These are phyloP conservation scores for Beauveria asiatica DNA, from an alignment of 2,329 filamentous ascomycete genomes.

Conservation along the genomic window DNA sequence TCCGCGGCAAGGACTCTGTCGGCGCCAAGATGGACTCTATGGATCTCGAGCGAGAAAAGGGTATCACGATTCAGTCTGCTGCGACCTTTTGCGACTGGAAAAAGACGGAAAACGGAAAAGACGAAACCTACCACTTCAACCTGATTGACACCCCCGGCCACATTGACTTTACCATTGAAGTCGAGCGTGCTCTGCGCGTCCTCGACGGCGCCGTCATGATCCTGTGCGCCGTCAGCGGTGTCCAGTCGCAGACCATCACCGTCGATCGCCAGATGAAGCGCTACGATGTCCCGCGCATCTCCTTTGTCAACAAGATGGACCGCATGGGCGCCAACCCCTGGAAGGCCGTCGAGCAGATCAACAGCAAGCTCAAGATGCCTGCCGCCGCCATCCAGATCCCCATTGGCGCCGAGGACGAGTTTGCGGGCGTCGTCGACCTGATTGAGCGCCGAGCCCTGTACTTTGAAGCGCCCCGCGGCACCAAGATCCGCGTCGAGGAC, in stretches of 20 bases:
- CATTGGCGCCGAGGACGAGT: conserved; percentile 85
- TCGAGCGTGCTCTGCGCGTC: conserved; percentile 88
- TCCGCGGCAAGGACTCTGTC: conserved; percentile 86
- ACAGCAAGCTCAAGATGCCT: conserved; percentile 85
- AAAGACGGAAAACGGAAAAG: conserved; percentile 73
- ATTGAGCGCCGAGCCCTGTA: conserved; percentile 90
- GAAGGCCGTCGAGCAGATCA: conserved; percentile 96
- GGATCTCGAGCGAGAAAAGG: conserved; percentile 96
- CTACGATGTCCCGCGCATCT: conserved; percentile 92
- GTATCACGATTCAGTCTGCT: conserved; percentile 97
- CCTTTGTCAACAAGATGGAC: conserved; percentile 99
- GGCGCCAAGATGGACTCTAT: conserved; percentile 99
- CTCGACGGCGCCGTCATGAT: conserved; percentile 98
- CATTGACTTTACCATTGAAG: conserved; percentile 98
- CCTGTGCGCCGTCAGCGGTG: conserved; percentile 90
- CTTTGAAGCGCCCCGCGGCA: conserved; percentile 77
- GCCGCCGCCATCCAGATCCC: conserved; percentile 92
- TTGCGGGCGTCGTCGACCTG: conserved; percentile 86
- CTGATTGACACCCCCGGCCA: conserved; percentile 97
- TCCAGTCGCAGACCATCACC: conserved; percentile 96
- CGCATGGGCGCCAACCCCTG: conserved; percentile 97
- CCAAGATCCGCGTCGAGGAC: conserved; percentile 65
- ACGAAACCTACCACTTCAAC: conserved; percentile 94
- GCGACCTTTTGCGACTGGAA: conserved; percentile 97
- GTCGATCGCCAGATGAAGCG: conserved; percentile 98